These are phyloP conservation scores for Exophiala viscosa DNA, from an alignment of 2,329 filamentous ascomycete species.

Conservation along the genomic window DNA sequence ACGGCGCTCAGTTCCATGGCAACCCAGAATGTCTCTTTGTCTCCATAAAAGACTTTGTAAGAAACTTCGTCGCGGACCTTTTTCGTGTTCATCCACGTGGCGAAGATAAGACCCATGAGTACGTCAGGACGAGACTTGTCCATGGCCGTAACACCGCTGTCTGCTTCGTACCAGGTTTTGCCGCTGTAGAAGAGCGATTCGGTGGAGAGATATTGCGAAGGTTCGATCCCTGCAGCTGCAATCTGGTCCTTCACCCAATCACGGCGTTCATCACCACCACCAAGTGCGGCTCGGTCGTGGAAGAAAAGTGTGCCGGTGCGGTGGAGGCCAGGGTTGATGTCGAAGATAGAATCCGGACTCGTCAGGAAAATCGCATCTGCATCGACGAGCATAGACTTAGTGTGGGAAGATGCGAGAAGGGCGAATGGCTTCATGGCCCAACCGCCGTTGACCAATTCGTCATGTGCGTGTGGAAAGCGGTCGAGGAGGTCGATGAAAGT, in stretches of 20 bases:
- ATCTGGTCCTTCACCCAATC: conserved; percentile 31
- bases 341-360: conserved; percentile 19
- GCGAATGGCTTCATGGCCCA: conserved; percentile 27
- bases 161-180: conserved; percentile 42
- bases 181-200: conserved; percentile 40
- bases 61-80: conserved; percentile 40
- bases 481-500: conserved; percentile 18
- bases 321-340: conserved; percentile 7
- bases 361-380: conserved; percentile 19
- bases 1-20: conserved; percentile 42
- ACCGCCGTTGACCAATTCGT: conserved; percentile 11
- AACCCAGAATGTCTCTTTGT: conserved; percentile 49
- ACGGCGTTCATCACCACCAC: conserved; percentile 4
- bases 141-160: conserved; percentile 43
- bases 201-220: conserved; percentile 33
- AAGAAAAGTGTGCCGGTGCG: conserved; percentile 23
- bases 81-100: conserved; percentile 45
- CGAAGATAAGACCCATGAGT: conserved; percentile 41
- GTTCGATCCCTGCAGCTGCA: conserved; percentile 27
- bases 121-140: conserved; percentile 40
- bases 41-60: conserved; percentile 43
- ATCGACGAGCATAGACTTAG: conserved; percentile 22
- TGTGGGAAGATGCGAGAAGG: conserved; percentile 21
- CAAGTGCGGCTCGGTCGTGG: conserved; percentile 20
- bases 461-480: conserved; percentile 12